A percentile compares a stretch with the other conserved stretches of the same genome.
phyloP scores from a whole-genome alignment of 192 early-diverging fungal genomes.

The Umbelopsis sp. region DNA sequence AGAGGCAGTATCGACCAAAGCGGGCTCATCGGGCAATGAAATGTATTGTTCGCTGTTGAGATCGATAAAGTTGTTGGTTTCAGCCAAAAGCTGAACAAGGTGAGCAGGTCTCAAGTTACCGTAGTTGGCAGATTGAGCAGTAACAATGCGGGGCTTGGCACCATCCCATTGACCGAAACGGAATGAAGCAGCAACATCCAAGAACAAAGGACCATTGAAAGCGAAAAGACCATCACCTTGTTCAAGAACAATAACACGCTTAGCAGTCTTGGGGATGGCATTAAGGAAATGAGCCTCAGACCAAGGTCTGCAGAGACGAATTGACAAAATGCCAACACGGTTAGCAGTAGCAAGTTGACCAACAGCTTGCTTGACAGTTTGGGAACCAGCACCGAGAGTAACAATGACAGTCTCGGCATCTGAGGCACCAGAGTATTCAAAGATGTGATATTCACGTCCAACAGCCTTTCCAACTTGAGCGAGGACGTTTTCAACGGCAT shows the following conservation, averaged over 20 bases:
- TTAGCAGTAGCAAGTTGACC: conserved; percentile 33
- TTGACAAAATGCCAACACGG: conserved; percentile 70
- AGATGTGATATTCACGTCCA: conserved; percentile 68
- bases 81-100: conserved; percentile 21
- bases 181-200: conserved; percentile 75
- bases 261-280: conserved; percentile 66
- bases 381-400: conserved; percentile 65
- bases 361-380: conserved; percentile 55
- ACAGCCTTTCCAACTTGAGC: conserved; percentile 41
- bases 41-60: conserved; percentile 29
- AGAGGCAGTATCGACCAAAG: conserved; percentile 2
- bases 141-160: conserved; percentile 47
- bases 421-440: conserved; percentile 81
- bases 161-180: conserved; percentile 51
- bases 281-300: conserved; percentile 68
- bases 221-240: conserved; percentile 50
- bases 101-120: conserved; percentile 26
- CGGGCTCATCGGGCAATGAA: conserved; percentile 10
- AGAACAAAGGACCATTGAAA: conserved; percentile 66
- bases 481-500: conserved; percentile 44
- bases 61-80: conserved; percentile 31
- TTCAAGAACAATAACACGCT: conserved; percentile 76
- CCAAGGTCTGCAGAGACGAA: conserved; percentile 88
- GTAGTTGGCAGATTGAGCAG: conserved; percentile 49
- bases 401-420: conserved; percentile 81